Base-by-base conservation (phyloP, 2,329 filamentous ascomycete genomes). In the Fusarium heterosporum region DNA sequence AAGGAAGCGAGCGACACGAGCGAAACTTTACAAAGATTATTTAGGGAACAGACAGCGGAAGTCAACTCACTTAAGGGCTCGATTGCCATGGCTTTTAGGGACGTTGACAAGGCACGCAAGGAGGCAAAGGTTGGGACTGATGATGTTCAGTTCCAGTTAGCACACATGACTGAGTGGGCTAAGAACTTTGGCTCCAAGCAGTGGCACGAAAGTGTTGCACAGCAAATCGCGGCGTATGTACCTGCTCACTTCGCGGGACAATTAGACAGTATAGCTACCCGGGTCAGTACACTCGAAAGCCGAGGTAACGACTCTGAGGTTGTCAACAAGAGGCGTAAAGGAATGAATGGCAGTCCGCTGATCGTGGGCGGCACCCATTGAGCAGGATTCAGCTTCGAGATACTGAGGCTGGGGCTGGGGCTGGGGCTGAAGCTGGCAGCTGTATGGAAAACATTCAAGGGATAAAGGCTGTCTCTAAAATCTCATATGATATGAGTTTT, bases 161-260 rank as follows among this genome's bases (percentile, higher is more conserved):
- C 68, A 19, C 72, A 77, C 1, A 66, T 89, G 9, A 80, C 85
- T 68, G 55, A 61, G 1, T 84, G 84, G 61, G 86, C 81, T 60
- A 82, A 81, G 55, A 85, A 84, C 64, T 72, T 89, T 9, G 78
- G 72, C 19, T 82, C 83, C 2, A 80, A 77, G 43, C 68, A 74
- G 3, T 73, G 85, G 26, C 80, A 79, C 14, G 74, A 77, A 8
- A 74, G 73, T 2, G 82, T 86, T 10, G 66, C 81, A 6, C 72
- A 73, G 1, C 73, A 80, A 13, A 73, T 84, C 28, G 74, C 76
- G 39, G 60, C 53, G 5, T 72, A 70, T 26, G 26, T 76, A 8
- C 74, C 76, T 4, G 57, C 48, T 1, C 62, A 73, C 8, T 25
- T 68, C 12, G 22, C 38, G 2, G 42, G 50, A 11, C 71, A 73